These are phyloP conservation scores for Rhizopogon vesiculosus DNA, from an alignment of 768 basidiomycete genomes.

Conservation along the genomic window DNA sequence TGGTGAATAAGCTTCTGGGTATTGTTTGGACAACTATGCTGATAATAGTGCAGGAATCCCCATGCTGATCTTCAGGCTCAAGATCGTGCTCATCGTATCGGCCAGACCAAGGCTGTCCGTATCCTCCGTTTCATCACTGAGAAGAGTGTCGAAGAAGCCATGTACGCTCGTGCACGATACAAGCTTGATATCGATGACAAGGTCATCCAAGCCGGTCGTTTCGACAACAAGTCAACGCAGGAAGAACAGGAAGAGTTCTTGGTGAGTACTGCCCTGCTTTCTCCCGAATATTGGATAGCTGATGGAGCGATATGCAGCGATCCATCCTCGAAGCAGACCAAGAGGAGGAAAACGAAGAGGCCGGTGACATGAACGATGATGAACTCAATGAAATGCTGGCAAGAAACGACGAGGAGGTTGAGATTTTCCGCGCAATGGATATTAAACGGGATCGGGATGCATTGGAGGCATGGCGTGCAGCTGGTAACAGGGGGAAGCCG, in stretches of 20 bases:
- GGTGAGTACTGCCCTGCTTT: slow-evolving; percentile 40
- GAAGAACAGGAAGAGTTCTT: slow-evolving; percentile 97
- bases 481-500: slow-evolving; percentile 73
- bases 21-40: neutral
- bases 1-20: slow-evolving; percentile 35
- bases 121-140: slow-evolving; percentile 97
- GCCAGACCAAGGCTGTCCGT: slow-evolving; percentile 96
- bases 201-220: slow-evolving; percentile 98
- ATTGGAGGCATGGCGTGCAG: slow-evolving; percentile 60
- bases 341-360: slow-evolving; percentile 86
- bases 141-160: slow-evolving; percentile 97
- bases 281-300: neutral
- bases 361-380: slow-evolving; percentile 89
- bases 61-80: slow-evolving; percentile 99
- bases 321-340: slow-evolving; percentile 89
- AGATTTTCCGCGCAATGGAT: slow-evolving; percentile 81
- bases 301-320: slow-evolving; percentile 44
- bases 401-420: slow-evolving; percentile 74
- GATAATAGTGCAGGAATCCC: slow-evolving; percentile 67
- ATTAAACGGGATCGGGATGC: slow-evolving; percentile 67
- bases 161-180: slow-evolving; percentile 90
- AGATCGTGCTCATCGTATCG: slow-evolving; percentile 99
- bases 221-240: slow-evolving; percentile 97
- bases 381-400: slow-evolving; percentile 93
- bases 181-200: slow-evolving; percentile 99